Base-by-base conservation (phyloP, 352 stramenopile species). In the Albugo laibachii region DNA sequence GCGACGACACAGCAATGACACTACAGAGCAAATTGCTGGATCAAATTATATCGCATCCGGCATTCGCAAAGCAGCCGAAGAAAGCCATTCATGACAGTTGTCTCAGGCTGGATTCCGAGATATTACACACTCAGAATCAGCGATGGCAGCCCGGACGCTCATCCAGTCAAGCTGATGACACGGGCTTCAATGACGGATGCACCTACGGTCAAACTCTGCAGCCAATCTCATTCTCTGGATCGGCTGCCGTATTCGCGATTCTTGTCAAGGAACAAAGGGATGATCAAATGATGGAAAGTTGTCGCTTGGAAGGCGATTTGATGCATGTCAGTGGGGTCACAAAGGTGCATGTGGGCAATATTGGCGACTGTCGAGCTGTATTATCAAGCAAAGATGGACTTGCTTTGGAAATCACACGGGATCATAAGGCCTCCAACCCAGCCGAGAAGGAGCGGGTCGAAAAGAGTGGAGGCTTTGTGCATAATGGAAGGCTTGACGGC, bases 351-450 rank as follows among this genome's bases (percentile, higher is more conserved):
- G 60, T 95, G 14, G 83, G 77, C 1, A 88, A 95, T 45, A 67
- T 94, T 12, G 84, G 84, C 18, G 84, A 95, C 47, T 95, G 80
- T 47, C 84, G 84, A 36, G 80, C 79, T 11, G 83, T 95, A 41
- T 52, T 95, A 24, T 85, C 72, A 44, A 80, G 75, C 14, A 61
- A 53, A n/a, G 56, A 80, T 11, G 82, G 80, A 4, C 11, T 68
- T 14, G 82, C 83, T 2, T 46, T 91, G 8, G 74, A 89, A 39
- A 56, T 95, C 43, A 93, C 75, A 8, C 73, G 69, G 34, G 83
- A 95, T 49, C 83, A 95, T 66, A 93, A 93, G 58, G 76, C 82
- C 0, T 80, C 65, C 27, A 47, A 84, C 38, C 63, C 78, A 0
- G 64, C 64, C 1, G 83, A 95, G 60, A 67, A 84, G 57, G 65